Conservation (phyloP, 2,329 filamentous ascomycete genomes). For the Exophiala sideris region DNA sequence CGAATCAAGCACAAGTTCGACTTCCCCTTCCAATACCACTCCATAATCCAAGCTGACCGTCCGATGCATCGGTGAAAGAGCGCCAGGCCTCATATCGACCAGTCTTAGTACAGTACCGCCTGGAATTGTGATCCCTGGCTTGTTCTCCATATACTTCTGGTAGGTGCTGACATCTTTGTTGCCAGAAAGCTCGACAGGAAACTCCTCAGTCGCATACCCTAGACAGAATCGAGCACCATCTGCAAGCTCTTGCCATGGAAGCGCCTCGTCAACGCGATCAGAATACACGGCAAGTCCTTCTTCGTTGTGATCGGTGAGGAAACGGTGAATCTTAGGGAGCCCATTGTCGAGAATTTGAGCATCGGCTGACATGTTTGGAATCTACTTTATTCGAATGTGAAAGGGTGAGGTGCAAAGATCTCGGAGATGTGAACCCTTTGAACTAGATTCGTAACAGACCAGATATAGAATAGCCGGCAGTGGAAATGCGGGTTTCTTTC, state of each 20-base stretch:
- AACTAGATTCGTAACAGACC: too few species aligned
- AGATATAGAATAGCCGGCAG: too few species aligned
- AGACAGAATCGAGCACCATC: constrained; percentile 8
- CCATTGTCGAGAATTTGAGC: constrained; percentile 2
- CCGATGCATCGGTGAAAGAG: constrained; percentile 50
- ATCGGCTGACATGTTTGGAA: too few species aligned
- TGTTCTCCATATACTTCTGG: constrained; percentile 10
- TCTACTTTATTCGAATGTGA: background rate
- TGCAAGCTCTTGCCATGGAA: background rate
- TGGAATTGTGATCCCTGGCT: constrained; percentile 18
- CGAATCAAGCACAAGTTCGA: constrained; percentile 51
- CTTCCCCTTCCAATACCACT: constrained; percentile 51
- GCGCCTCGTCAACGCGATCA: background rate
- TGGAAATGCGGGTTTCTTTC: too few species aligned
- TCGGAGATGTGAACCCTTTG: too few species aligned
- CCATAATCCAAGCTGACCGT: constrained; percentile 55
- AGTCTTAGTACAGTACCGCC: constrained; percentile 21
- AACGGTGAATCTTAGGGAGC: constrained; percentile 8
- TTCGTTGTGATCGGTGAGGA: constrained; percentile 18
- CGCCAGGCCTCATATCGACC: constrained; percentile 47
- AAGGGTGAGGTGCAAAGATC: background rate
- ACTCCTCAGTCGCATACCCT: constrained; percentile 12
- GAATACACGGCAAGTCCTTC: constrained; percentile 16
- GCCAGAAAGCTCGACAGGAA: constrained; percentile 12
- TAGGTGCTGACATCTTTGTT: constrained; percentile 15